Conservation (phyloP, 495 filamentous ascomycete genomes). For the Thozetella sp. region DNA sequence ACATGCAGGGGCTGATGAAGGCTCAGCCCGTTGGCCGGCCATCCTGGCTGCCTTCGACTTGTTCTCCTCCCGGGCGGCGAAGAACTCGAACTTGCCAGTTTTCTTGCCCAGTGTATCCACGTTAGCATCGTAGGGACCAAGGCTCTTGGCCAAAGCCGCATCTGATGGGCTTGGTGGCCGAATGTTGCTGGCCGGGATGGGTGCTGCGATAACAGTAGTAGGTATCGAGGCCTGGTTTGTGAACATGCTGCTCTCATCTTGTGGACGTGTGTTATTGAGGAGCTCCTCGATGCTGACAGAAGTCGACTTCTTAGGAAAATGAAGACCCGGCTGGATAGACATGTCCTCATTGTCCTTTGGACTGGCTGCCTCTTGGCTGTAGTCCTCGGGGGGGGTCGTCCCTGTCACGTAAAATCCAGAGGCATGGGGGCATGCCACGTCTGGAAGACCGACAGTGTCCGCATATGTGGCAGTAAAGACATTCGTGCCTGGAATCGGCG, state of each 20-base stretch:
- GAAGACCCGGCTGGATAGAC: too few relatives aligned
- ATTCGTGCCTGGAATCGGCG: too few relatives aligned
- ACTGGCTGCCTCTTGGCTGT: too few relatives aligned
- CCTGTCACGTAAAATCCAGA: too few relatives aligned
- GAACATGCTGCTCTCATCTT: background rate
- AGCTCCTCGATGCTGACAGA: conserved; percentile 30
- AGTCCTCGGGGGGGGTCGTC: too few relatives aligned
- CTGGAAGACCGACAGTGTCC: too few relatives aligned
- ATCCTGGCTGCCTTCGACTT: conserved; percentile 8
- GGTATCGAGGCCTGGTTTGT: conserved; percentile 14
- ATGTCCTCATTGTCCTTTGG: too few relatives aligned
- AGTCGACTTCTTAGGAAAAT: conserved; percentile 28
- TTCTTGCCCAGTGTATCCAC: conserved; percentile 26
- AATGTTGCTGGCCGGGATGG: background rate
- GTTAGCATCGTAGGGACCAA: conserved; percentile 4
- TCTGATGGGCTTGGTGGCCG: conserved; percentile 43
- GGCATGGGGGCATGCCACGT: too few relatives aligned
- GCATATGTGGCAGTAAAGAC: too few relatives aligned
- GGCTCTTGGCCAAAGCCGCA: conserved; percentile 40
- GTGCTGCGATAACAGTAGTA: background rate
- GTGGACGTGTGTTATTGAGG: conserved; percentile 38
- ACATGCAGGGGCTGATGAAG: background rate
- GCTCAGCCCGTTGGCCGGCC: background rate
- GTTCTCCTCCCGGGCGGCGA: conserved; percentile 38
- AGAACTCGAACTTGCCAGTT: conserved; percentile 39